These are phyloP conservation scores for Cercophora scortea DNA, from an alignment of 495 filamentous ascomycete species.

Conservation along the genomic window DNA sequence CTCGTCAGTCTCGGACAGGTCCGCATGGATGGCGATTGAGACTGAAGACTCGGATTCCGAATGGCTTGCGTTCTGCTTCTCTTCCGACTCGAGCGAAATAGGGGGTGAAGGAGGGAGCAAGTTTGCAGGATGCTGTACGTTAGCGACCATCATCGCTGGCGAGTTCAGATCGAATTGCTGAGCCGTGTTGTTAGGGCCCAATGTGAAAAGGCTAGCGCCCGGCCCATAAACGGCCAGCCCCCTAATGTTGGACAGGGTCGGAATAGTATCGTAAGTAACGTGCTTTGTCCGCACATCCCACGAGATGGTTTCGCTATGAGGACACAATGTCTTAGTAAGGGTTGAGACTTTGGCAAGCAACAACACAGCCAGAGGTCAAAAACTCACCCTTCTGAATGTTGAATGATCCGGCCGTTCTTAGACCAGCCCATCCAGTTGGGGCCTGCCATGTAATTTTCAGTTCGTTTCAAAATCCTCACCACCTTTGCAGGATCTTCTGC, in stretches of 20 bases:
- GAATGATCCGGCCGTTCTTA: slow-evolving; percentile 91
- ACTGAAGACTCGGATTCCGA: slow-evolving; percentile 38
- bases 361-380: background rate
- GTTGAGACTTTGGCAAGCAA: background rate
- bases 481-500: slow-evolving; percentile 71
- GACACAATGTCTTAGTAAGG: background rate
- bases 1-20: slow-evolving; percentile 57
- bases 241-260: slow-evolving; percentile 71
- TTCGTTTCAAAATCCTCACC: slow-evolving; percentile 77
- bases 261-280: slow-evolving; percentile 79
- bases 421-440: slow-evolving; percentile 98
- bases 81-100: slow-evolving; percentile 61
- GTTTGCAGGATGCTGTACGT: slow-evolving; percentile 73
- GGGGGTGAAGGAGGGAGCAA: slow-evolving; percentile 71
- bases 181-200: slow-evolving; percentile 78
- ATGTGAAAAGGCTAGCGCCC: slow-evolving; percentile 83
- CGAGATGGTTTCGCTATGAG: slow-evolving; percentile 70
- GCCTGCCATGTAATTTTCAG: slow-evolving; percentile 63
- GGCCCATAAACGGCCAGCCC: slow-evolving; percentile 85
- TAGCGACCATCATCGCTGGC: slow-evolving; percentile 64
- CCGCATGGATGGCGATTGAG: slow-evolving; percentile 43
- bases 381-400: slow-evolving; percentile 85
- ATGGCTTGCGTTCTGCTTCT: slow-evolving; percentile 26
- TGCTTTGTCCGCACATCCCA: slow-evolving; percentile 98
- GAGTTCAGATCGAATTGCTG: slow-evolving; percentile 93